phyloP scores from a whole-genome alignment of 108 stramenopile genomes.

The Craspedostauros australis region DNA sequence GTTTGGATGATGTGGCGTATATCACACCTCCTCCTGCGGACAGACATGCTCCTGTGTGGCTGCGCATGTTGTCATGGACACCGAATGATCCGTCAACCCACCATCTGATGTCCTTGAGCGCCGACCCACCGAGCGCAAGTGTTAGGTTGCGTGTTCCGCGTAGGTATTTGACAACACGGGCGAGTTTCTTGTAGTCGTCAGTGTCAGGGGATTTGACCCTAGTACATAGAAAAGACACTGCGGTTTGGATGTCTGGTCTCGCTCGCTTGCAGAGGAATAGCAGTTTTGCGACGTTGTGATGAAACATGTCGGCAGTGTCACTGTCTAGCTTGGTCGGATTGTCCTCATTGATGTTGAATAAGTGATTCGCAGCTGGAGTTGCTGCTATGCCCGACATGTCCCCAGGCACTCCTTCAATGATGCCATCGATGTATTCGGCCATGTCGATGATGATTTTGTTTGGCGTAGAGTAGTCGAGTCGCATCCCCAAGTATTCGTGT shows the following conservation, averaged over 20 bases:
- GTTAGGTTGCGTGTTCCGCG: constrained; percentile 15
- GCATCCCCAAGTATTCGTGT: constrained; percentile 37
- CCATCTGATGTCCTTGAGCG: constrained; percentile 3
- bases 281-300: constrained; percentile 10
- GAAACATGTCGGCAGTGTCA: constrained; percentile 3
- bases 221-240: constrained; percentile 44
- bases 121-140: constrained; percentile 13
- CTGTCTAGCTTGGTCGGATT: neutral
- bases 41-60: constrained; percentile 33
- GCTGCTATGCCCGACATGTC: constrained; percentile 3
- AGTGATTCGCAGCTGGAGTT: constrained; percentile 28
- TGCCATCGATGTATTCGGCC: constrained; percentile 14
- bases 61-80: constrained; percentile 24
- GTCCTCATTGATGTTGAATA: constrained; percentile 26
- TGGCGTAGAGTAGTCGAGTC: constrained; percentile 4
- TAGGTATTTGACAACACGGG: constrained; percentile 31
- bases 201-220: constrained; percentile 29
- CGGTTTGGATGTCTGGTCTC: constrained; percentile 29
- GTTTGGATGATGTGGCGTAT: constrained; percentile 17
- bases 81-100: constrained; percentile 26
- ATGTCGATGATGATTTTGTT: constrained; percentile 16
- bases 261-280: constrained; percentile 28
- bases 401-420: constrained; percentile 1
- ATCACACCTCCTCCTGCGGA: constrained; percentile 21
- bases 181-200: constrained; percentile 43